These are phyloP conservation scores for Pulveroboletus sp. DNA, from an alignment of 768 basidiomycete species.

Conservation along the genomic window DNA sequence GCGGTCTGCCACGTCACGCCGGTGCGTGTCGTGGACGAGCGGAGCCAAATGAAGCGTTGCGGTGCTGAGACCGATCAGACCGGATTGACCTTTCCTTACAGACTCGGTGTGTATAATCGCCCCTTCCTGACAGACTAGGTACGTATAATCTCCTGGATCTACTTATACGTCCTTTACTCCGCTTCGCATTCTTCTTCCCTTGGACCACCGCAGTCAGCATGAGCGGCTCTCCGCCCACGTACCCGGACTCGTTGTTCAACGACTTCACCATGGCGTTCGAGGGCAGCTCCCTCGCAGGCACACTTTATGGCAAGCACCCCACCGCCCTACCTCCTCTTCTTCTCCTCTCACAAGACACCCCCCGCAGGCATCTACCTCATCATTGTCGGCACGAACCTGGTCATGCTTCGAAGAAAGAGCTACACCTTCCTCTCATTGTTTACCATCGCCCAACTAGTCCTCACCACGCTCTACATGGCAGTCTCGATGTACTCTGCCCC, in stretches of 20 bases:
- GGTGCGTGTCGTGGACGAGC: too few relatives aligned
- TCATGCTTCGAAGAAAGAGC: conserved; percentile 12
- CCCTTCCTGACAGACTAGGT: too few relatives aligned
- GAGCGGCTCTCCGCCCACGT: conserved; percentile 8
- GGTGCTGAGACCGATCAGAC: too few relatives aligned
- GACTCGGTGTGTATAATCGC: too few relatives aligned
- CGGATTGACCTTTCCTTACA: too few relatives aligned
- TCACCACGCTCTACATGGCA: conserved; percentile 19
- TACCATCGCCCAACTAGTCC: conserved; percentile 10
- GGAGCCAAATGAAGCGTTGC: too few relatives aligned
- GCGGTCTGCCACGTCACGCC: too few relatives aligned
- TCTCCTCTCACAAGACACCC: not conserved
- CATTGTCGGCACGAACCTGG: conserved; percentile 10
- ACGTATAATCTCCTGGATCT: too few relatives aligned
- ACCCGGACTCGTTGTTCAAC: conserved; percentile 8
- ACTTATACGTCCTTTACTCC: too few relatives aligned
- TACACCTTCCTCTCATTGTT: conserved; percentile 14
- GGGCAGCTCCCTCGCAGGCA: conserved; percentile 15
- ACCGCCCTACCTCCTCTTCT: rapidly evolving
- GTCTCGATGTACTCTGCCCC: conserved; percentile 18
- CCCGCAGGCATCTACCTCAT: conserved; percentile 13
- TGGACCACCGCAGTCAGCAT: conserved; percentile 1
- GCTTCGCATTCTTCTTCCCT: not conserved
- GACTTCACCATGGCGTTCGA: conserved; percentile 21
- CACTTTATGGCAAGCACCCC: conserved; percentile 15